A percentile compares a stretch with the other conserved stretches of the same genome.
Evolutionary conservation across 2,329 filamentous ascomycete species (phyloP).

Genomic region (Epichloe glyceriae): DNA sequence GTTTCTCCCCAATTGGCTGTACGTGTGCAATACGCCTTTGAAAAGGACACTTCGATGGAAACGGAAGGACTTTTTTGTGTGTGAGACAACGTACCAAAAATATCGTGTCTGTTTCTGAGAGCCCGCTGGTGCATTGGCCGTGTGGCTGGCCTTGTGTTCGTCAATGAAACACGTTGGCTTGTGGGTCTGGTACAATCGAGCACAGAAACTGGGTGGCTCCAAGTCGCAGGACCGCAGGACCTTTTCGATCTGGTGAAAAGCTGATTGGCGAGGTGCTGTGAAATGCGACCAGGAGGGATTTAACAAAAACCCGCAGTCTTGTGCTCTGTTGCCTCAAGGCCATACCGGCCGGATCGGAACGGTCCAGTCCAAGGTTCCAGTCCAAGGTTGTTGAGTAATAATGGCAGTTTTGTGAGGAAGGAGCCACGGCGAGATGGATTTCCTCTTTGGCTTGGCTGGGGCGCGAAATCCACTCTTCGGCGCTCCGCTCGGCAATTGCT

Average conservation of each 20-base stretch:
- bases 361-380: no score
- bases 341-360: no score
- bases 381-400: neutral
- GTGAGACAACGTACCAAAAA: conserved; percentile 11
- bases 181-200: conserved; percentile 9
- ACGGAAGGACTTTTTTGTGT: neutral
- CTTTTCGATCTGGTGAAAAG: neutral
- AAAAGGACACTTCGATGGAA: neutral
- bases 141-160: conserved; percentile 25
- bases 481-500: no score
- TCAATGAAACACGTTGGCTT: conserved; percentile 24
- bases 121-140: conserved; percentile 7
- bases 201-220: neutral
- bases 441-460: neutral
- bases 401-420: neutral
- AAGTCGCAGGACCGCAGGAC: no score
- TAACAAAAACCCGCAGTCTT: no score
- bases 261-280: neutral
- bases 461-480: no score
- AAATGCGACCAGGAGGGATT: neutral
- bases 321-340: no score
- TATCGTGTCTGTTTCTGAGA: conserved; percentile 6
- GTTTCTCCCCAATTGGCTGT: neutral
- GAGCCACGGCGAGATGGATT: neutral
- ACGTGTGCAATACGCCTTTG: no score